Base-by-base conservation (phyloP, 257 asterid genomes). In the Gentiana straminea region DNA sequence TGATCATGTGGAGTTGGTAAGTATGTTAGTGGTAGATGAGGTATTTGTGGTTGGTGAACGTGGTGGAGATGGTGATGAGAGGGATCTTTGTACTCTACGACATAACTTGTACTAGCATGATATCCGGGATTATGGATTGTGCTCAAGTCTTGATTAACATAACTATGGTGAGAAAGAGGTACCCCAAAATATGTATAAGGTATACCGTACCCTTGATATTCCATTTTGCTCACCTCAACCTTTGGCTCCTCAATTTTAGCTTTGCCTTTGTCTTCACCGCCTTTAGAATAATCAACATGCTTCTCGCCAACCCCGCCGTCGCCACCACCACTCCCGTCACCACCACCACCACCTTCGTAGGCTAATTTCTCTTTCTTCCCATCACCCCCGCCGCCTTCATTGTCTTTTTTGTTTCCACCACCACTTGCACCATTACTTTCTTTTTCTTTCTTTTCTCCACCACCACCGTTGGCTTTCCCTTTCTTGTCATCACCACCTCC, bases 181-280 rank as follows among this genome's bases (percentile, higher is more conserved):
- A 59, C 63, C 0, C 80, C 80, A 12, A 76, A 76, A 56, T 79
- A 54, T 1, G 89, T 84, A 51, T 71, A 64, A 8, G 84, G 80
- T 0, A 33, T 55, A 45, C 8, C 46, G 9, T 62, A 56, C 7
- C 93, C 78, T 35, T 68, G 66, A 60, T 72, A 66, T 64, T 81
- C 97, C 72, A 71, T 1, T 38, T 87, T 84, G 68, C 75, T 82
- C 11, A 77, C 79, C 57, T 79, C 97, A 0, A 74, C 70, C 57
- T 77, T 81, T 32, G 63, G 43, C 52, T 52, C 81, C n/a, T 52
- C 79, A 5, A 41, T 10, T 41, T 44, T 43, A 43, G 55, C 38
- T 59, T 66, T 66, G 3, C 69, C 33, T 65, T 80, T 79, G 49
- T 68, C 72, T 8, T 72, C 70, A 55, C 32, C 63, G 5, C 58